Evolutionary conservation across 495 filamentous ascomycete genomes (phyloP).

Genomic region (Lophiostoma macrostomum): DNA sequence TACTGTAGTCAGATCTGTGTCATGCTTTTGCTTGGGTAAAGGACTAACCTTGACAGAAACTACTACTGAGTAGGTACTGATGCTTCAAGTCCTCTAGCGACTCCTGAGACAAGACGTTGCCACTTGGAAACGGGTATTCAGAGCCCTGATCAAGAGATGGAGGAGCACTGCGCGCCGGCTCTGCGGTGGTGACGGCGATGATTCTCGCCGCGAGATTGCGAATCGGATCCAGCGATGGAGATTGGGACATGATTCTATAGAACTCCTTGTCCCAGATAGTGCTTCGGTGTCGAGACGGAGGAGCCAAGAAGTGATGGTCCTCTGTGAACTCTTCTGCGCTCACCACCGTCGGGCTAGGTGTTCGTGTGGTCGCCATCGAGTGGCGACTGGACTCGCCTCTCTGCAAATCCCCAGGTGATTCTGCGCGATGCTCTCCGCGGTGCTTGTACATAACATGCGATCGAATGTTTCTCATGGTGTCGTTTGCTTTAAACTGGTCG

Average conservation of each 20-base stretch:
- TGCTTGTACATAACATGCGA: constrained; percentile 35
- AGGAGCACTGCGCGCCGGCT: constrained; percentile 8
- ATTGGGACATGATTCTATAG: constrained; percentile 20
- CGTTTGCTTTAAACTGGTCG: constrained; percentile 26
- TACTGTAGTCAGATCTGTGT: neutral
- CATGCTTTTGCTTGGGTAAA: neutral
- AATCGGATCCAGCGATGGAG: constrained; percentile 9
- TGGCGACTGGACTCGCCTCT: constrained; percentile 3
- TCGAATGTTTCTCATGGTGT: constrained; percentile 28
- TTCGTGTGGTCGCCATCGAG: constrained; percentile 2
- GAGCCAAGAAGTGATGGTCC: constrained; percentile 10
- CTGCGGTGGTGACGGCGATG: constrained; percentile 16
- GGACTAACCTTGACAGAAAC: constrained; percentile 11
- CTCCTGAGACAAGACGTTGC: neutral
- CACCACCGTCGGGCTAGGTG: constrained; percentile 17
- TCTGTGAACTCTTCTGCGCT: constrained; percentile 5
- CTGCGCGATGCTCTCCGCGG: constrained; percentile 21
- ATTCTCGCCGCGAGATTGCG: constrained; percentile 23
- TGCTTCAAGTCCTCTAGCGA: constrained; percentile 22
- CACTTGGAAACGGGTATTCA: constrained; percentile 18
- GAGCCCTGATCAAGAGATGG: constrained; percentile 7
- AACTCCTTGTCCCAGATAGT: constrained; percentile 22
- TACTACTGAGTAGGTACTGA: constrained; percentile 6
- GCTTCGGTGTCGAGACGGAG: constrained; percentile 12
- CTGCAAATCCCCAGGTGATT: constrained; percentile 6